Percentiles rank a stretch among this genome's conserved stretches.
Conservation (phyloP, 805 yeast genomes). For the Cyberlindnera saturnus region DNA sequence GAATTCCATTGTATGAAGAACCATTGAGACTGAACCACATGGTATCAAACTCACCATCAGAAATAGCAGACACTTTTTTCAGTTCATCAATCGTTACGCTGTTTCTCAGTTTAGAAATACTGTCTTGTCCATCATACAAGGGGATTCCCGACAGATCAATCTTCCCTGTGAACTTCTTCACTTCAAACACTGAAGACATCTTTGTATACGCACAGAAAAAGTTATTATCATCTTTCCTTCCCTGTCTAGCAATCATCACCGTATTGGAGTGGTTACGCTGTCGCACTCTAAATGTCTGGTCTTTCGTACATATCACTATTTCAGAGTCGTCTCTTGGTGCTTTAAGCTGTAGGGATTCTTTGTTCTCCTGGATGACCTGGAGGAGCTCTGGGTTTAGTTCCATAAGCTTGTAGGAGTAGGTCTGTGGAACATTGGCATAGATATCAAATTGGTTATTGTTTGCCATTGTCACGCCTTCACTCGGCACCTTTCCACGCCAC, state of each 20-base stretch:
- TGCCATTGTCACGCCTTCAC: constrained; percentile 1
- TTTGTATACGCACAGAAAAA: constrained; percentile 28
- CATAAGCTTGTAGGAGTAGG: constrained; percentile 37
- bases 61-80: constrained; percentile 43
- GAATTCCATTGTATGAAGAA: constrained; percentile 40
- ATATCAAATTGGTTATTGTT: constrained; percentile 1
- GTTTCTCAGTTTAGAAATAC: constrained; percentile 4
- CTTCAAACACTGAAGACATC: constrained; percentile 34
- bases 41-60: constrained; percentile 43
- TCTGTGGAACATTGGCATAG: constrained; percentile 24
- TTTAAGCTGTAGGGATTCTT: constrained; percentile 22
- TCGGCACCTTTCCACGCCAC: too few relatives aligned
- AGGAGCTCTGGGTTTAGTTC: constrained; percentile 48
- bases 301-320: constrained; percentile 56
- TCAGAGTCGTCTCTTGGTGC: constrained; percentile 28
- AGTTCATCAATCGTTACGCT: constrained; percentile 25
- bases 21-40: constrained; percentile 55
- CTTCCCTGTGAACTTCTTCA: constrained; percentile 26
- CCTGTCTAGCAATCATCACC: constrained; percentile 44
- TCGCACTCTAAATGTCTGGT: constrained; percentile 56
- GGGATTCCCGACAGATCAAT: constrained; percentile 30
- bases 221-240: constrained; percentile 19
- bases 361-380: constrained; percentile 26
- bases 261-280: constrained; percentile 88
- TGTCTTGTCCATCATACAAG: constrained; percentile 29